Evolutionary conservation across 345 rosid species (phyloP).

Genomic region (Pugionium cornutum): DNA sequence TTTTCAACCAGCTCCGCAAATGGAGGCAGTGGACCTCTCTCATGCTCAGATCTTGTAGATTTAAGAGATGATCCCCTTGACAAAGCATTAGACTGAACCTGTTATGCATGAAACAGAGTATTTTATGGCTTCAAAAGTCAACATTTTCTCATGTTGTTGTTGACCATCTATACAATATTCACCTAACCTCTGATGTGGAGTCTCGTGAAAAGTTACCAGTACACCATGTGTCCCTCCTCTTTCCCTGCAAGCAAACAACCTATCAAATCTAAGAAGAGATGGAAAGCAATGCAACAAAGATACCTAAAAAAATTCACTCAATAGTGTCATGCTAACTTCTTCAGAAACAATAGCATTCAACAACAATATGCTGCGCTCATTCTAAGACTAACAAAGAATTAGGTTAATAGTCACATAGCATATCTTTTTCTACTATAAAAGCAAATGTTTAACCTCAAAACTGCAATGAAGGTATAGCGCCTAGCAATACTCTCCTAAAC

Average conservation of each 20-base stretch:
- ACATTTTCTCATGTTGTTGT: conserved; percentile 11
- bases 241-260: conserved; percentile 50
- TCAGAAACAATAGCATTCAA: conserved; percentile 12
- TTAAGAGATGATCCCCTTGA: conserved; percentile 53
- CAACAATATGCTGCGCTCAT: conserved; percentile 11
- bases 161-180: conserved; percentile 10
- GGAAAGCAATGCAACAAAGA: conserved; percentile 6
- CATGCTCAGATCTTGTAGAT: conserved; percentile 47
- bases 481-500: conserved; percentile 17
- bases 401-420: conserved; percentile 7
- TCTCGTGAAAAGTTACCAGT: conserved; percentile 60
- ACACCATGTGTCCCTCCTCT: conserved; percentile 97
- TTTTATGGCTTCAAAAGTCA: conserved; percentile 26
- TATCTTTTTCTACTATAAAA: background rate
- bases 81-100: conserved; percentile 51
- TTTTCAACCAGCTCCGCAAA: conserved; percentile 65
- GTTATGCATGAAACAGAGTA: conserved; percentile 28
- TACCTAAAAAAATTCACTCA: conserved; percentile 1
- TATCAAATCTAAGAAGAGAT: conserved; percentile 30
- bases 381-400: conserved; percentile 20
- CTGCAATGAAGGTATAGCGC: background rate
- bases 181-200: conserved; percentile 39
- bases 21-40: conserved; percentile 64
- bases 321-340: conserved; percentile 15
- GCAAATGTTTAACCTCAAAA: background rate